Conservation (phyloP, 2,329 filamentous ascomycete species). For the Thelonectria blattea region DNA sequence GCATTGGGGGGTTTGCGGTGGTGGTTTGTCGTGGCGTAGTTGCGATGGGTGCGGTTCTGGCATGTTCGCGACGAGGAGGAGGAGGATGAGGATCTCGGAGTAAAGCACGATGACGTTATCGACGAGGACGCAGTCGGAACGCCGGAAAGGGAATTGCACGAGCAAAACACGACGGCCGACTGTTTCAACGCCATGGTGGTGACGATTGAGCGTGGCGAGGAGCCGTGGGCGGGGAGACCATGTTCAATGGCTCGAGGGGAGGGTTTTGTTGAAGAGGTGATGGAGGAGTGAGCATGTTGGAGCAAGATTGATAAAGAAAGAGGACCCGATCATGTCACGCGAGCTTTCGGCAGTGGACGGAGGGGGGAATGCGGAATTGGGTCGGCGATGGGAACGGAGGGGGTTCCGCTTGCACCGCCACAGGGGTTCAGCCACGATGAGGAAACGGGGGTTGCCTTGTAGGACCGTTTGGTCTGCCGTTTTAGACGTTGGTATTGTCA, state of each 20-base stretch:
- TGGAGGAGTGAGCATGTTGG: conserved; percentile 32
- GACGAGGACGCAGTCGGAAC: conserved; percentile 23
- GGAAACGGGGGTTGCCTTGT: too few species aligned
- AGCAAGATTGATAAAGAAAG: conserved; percentile 17
- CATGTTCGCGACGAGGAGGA: conserved; percentile 10
- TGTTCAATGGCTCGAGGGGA: conserved; percentile 23
- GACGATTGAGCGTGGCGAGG: conserved; percentile 16
- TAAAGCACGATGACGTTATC: conserved; percentile 37
- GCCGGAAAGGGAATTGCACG: conserved; percentile 30
- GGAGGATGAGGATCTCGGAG: conserved; percentile 18
- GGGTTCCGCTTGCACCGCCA: too few species aligned
- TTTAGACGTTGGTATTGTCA: too few species aligned
- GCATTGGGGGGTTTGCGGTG: conserved; percentile 20
- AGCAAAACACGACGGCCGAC: conserved; percentile 26
- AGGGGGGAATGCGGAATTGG: too few species aligned
- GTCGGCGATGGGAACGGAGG: background rate
- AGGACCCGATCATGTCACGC: background rate
- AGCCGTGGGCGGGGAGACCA: conserved; percentile 25
- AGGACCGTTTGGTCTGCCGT: too few species aligned
- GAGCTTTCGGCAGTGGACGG: background rate
- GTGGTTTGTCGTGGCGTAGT: conserved; percentile 33
- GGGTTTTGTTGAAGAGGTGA: background rate
- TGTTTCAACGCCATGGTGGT: conserved; percentile 34
- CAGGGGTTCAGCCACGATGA: too few species aligned
- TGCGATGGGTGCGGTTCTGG: conserved; percentile 14